These are phyloP conservation scores for Protomyces arabidopsidicola DNA, from an alignment of 1,139 yeast species.

Conservation along the genomic window DNA sequence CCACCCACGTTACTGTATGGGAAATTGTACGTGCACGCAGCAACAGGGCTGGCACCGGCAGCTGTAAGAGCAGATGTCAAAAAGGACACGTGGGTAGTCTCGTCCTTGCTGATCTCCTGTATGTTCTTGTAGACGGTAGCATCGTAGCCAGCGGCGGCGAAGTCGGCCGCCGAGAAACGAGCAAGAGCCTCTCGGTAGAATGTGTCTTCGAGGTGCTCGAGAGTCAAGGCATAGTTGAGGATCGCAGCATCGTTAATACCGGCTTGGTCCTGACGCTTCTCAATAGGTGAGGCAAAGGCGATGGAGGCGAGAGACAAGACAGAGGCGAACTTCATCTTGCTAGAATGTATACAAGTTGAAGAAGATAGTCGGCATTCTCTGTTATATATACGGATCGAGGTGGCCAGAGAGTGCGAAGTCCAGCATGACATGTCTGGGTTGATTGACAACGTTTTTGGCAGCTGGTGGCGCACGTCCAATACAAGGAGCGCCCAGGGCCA, in stretches of 20 bases:
- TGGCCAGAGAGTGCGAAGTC: too few species aligned
- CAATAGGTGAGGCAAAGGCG: slow-evolving; percentile 29
- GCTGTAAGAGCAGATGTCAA: slow-evolving; percentile 20
- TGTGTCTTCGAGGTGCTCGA: slow-evolving; percentile 33
- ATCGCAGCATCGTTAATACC: slow-evolving; percentile 31
- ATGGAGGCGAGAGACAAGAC: slow-evolving; percentile 14
- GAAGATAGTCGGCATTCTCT: too few species aligned
- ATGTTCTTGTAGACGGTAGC: slow-evolving; percentile 30
- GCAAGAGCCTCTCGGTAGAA: slow-evolving; percentile 31
- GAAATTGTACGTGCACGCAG: slow-evolving; percentile 31
- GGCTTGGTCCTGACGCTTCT: slow-evolving; percentile 32
- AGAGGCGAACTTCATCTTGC: slow-evolving; percentile 18
- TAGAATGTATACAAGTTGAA: too few species aligned
- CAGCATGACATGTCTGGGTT: too few species aligned
- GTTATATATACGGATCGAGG: too few species aligned
- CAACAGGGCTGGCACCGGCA: slow-evolving; percentile 30
- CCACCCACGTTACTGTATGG: slow-evolving; percentile 27
- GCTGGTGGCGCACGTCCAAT: too few species aligned
- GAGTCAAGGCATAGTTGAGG: slow-evolving; percentile 33
- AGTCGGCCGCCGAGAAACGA: slow-evolving; percentile 28
- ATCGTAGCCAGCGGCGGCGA: slow-evolving; percentile 31
- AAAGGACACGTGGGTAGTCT: slow-evolving; percentile 26
- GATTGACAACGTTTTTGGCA: too few species aligned
- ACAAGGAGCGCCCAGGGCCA: too few species aligned
- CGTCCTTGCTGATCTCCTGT: slow-evolving; percentile 30